These are phyloP conservation scores for Erythrophleum ivorense DNA, from an alignment of 331 rosid species.

Conservation along the genomic window DNA sequence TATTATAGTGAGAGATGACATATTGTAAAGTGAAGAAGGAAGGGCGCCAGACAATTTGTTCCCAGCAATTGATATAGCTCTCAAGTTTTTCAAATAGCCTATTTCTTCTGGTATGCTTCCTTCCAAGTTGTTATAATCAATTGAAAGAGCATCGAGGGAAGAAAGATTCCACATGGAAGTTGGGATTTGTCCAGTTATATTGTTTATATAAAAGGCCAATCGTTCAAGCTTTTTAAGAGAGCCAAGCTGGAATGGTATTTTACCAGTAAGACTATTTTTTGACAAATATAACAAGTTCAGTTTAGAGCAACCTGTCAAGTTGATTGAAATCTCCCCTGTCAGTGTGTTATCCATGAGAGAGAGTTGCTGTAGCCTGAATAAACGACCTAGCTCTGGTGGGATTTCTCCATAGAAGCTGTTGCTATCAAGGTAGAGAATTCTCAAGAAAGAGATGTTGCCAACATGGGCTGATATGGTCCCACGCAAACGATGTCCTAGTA, in stretches of 20 bases:
- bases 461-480: not conserved
- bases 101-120: slow-evolving; percentile 16
- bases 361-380: not conserved
- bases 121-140: not conserved
- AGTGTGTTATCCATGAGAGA: not conserved
- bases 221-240: not conserved
- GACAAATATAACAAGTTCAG: not conserved
- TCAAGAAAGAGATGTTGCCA: not conserved
- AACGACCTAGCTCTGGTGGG: slow-evolving; percentile 25
- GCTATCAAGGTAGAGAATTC: not conserved
- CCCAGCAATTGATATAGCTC: rapidly evolving
- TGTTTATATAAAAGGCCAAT: not conserved
- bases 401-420: slow-evolving; percentile 27
- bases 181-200: slow-evolving; percentile 11
- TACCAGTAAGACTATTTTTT: not conserved
- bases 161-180: not conserved
- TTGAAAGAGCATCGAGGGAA: not conserved
- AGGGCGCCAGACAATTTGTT: not conserved
- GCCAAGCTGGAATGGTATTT: not conserved
- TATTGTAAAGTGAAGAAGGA: slow-evolving; percentile 39
- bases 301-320: not conserved
- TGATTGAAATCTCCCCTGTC: not conserved
- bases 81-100: not conserved
- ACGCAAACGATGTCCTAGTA: not conserved
- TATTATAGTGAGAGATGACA: not conserved